Evolutionary conservation across 2,329 filamentous ascomycete genomes (phyloP), one percentile per base, ranked within the genome.

Genomic region (Colletotrichum phormii): DNA sequence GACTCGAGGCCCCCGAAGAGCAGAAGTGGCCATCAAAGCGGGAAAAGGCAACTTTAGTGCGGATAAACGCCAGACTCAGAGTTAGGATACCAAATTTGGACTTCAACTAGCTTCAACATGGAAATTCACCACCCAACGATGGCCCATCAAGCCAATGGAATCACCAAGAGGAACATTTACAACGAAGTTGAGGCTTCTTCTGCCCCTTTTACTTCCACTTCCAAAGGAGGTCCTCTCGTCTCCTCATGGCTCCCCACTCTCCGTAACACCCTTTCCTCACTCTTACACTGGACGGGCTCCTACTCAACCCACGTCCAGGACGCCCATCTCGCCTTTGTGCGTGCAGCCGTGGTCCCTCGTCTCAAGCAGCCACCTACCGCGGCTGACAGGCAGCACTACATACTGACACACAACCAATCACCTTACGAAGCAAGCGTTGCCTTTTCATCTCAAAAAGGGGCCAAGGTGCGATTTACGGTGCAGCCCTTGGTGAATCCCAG

Each of bases 351-450:
- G 12, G 24, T 49, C 7, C 42, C 64, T 22, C 13, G 42, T 29
- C 69, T 72, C 13, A 68, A 72, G 37, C 64, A 62, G 35, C 63
- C 54, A 2, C 68, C 64, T 15, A 15, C 6, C n/a, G 15, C 69
- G 4, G 24, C 31, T 54, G 53, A 72, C 18, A 58, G 29, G 29
- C 8, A 53, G 51, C 58, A 58, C 31, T 72, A 72, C 31, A 63
- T 68, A 18, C 12, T 51, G 6, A 71, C 69, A 6, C 64, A 72
- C 31, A 58, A 63, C 15, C 31, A 72, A 31, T 51, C 37, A 37
- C 64, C 58, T 12, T 72, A 58, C 59, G 59, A 64, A 59, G 58
- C 51, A 59, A 72, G 64, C 58, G 11, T 68, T n/a, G 69, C 64
- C 22, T 72, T 72, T 53, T 29, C 58, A 6, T 46, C 51, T 53